Base-by-base conservation (phyloP, 305 asterid species). In the Salvia sclarea region DNA sequence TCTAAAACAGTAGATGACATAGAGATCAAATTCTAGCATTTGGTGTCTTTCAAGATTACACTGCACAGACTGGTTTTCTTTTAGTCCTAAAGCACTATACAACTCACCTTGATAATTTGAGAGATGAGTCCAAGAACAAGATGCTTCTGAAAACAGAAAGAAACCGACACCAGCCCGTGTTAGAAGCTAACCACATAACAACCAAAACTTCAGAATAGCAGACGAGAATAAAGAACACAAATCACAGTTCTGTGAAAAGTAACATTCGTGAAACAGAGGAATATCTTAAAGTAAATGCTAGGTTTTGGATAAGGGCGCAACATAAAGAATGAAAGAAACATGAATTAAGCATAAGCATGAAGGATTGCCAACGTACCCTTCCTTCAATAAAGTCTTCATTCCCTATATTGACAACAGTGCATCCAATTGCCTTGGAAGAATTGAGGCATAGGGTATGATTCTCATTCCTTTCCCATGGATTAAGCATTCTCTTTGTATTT, bases 401-500 rank as follows among this genome's bases (percentile, higher is more conserved):
- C 79, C 92, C 95, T 43, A 85, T 88, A 71, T 88, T 88, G 77
- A 88, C 95, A 61, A 86, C 86, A 25, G 95, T 88, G 57, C 95
- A 88, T 61, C 92, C 95, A 63, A 88, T 88, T 53, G 90, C 95
- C 85, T 85, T 88, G 58, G 90, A 92, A 69, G 95, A 88, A 75
- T 88, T 88, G 50, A 88, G 95, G 84, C 95, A 84, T 20, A 85
- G 71, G 17, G 95, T 88, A 61, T 85, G 92, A 70, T 88, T 88
- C 80, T 85, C 95, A 44, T 85, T 86, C 80, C 86, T 88, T 82
- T 88, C 92, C 92, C 92, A 86, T 17, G 92, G 92, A 75, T 88
- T 88, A 33, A 86, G 90, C 62, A 76, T 61, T 66, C 67, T 81
- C 81, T 88, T 88, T 60, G 89, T 88, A 75, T 84, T 88, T 62